A percentile compares a stretch with the other conserved stretches of the same genome.
phyloP scores from a whole-genome alignment of 495 filamentous ascomycete genomes.

The Lepraria neglecta region DNA sequence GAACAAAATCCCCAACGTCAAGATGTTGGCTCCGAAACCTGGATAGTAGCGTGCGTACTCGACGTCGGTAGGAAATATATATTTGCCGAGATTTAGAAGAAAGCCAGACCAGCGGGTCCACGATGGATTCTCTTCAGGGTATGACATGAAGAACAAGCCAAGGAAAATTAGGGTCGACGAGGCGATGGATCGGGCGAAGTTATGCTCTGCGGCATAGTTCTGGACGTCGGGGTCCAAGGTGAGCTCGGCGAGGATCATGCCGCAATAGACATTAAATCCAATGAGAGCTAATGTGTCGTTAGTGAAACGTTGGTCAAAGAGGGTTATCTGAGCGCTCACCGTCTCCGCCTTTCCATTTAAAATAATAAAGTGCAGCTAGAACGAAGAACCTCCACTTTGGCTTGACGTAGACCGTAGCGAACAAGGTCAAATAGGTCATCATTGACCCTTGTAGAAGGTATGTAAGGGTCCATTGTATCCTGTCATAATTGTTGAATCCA shows the following conservation, averaged over 20 bases:
- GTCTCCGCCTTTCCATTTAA: slow-evolving; percentile 29
- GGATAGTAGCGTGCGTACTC: slow-evolving; percentile 47
- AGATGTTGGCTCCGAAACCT: slow-evolving; percentile 51
- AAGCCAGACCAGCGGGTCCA: slow-evolving; percentile 53
- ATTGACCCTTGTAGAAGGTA: slow-evolving; percentile 56
- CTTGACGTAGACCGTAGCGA: slow-evolving; percentile 51
- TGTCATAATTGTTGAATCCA: slow-evolving; percentile 55
- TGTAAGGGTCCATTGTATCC: slow-evolving; percentile 61
- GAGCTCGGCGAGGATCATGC: slow-evolving; percentile 57
- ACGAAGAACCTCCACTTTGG: slow-evolving; percentile 49
- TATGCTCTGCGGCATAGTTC: slow-evolving; percentile 42
- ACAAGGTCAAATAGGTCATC: slow-evolving; percentile 52
- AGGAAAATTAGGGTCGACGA: slow-evolving; percentile 37
- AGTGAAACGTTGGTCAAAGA: slow-evolving; percentile 19
- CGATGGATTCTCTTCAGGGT: slow-evolving; percentile 52
- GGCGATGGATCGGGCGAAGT: slow-evolving; percentile 40
- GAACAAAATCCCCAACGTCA: slow-evolving; percentile 53
- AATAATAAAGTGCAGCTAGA: slow-evolving; percentile 18
- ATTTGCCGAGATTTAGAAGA: slow-evolving; percentile 39
- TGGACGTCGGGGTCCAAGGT: slow-evolving; percentile 48
- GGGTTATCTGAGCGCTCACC: slow-evolving; percentile 27
- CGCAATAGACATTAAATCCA: slow-evolving; percentile 57
- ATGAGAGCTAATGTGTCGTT: slow-evolving; percentile 38
- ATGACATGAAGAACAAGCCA: slow-evolving; percentile 54
- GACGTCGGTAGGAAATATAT: slow-evolving; percentile 50